Conservation (phyloP, 73 alveolate species). For the Paraurostyla sp. region DNA sequence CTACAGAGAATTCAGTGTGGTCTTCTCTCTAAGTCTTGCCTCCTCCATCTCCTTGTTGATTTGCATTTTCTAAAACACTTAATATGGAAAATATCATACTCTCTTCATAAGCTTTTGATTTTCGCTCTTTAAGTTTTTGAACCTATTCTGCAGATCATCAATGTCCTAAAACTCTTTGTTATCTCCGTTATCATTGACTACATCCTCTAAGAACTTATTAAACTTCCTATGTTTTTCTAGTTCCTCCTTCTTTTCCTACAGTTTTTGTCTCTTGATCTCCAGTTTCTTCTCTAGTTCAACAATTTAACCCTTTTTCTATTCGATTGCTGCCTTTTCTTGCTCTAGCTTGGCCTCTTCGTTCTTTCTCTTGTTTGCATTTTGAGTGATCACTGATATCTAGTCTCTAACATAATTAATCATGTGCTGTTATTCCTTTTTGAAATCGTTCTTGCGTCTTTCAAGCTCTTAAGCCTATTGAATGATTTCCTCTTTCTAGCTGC, state of each 20-base stretch:
- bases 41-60: conserved; percentile 70
- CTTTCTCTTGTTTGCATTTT: conserved; percentile 69
- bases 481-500: conserved; percentile 69
- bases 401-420: conserved; percentile 70
- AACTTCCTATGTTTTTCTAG: conserved; percentile 64
- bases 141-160: conserved; percentile 69
- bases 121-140: conserved; percentile 67
- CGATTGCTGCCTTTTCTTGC: conserved; percentile 50
- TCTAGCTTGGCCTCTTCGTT: conserved; percentile 72
- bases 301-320: conserved; percentile 58
- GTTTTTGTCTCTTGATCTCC: conserved; percentile 7
- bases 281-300: conserved; percentile 60
- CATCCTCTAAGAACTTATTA: conserved; percentile 67
- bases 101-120: conserved; percentile 62
- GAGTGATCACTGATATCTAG: conserved; percentile 40
- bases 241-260: conserved; percentile 49
- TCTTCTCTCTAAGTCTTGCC: conserved; percentile 56
- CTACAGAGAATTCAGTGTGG: conserved; percentile 54
- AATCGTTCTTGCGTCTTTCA: conserved; percentile 62
- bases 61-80: conserved; percentile 21
- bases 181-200: conserved; percentile 70
- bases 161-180: conserved; percentile 67
- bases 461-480: conserved; percentile 68
- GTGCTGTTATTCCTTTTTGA: conserved; percentile 66
- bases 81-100: background rate